Conservation (phyloP, 495 filamentous ascomycete genomes). For the Pseudevernia furfuracea region DNA sequence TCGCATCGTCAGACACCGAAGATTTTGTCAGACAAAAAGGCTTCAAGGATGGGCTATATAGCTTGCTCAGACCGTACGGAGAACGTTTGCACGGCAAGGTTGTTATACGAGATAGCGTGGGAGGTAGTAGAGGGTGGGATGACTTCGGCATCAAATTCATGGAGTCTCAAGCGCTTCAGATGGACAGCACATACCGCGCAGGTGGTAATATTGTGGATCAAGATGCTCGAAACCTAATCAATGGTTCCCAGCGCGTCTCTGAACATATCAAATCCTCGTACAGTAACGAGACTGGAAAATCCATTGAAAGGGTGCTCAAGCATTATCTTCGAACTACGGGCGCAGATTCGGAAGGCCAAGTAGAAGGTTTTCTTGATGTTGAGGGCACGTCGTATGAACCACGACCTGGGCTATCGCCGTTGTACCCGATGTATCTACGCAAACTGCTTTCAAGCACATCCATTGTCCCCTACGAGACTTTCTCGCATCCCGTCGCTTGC, state of each 20-base stretch:
- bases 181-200: slow-evolving; percentile 14
- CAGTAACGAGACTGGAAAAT: slow-evolving; percentile 1
- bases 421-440: slow-evolving; percentile 75
- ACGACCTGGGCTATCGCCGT: slow-evolving; percentile 40
- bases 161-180: slow-evolving; percentile 36
- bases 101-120: slow-evolving; percentile 80
- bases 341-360: background rate
- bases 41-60: slow-evolving; percentile 70
- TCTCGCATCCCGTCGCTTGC: slow-evolving; percentile 90
- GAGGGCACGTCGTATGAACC: slow-evolving; percentile 26
- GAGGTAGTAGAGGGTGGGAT: slow-evolving; percentile 72
- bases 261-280: background rate
- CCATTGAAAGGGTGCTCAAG: slow-evolving; percentile 29
- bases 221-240: background rate
- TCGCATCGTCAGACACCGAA: slow-evolving; percentile 76
- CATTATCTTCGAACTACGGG: slow-evolving; percentile 32
- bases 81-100: slow-evolving; percentile 82
- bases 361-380: slow-evolving; percentile 33
- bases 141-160: slow-evolving; percentile 86
- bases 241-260: slow-evolving; percentile 7
- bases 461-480: slow-evolving; percentile 78
- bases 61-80: slow-evolving; percentile 84
- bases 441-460: slow-evolving; percentile 72
- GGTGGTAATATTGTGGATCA: background rate
- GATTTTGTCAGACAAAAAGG: slow-evolving; percentile 76